phyloP scores from a whole-genome alignment of 768 basidiomycete species.

The Lyophyllum atratum region DNA sequence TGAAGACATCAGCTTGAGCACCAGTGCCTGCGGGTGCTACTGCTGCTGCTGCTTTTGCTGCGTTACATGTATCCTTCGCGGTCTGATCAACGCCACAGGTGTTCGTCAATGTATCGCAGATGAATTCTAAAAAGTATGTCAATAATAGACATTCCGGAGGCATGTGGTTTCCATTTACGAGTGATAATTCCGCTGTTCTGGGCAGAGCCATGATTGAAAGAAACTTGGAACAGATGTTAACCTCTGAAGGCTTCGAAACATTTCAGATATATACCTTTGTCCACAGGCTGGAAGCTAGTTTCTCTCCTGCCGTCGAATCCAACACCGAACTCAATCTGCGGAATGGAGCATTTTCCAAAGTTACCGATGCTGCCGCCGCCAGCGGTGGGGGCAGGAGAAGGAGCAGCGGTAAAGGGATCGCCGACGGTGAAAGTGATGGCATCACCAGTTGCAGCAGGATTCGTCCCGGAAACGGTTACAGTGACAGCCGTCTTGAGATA shows the following conservation, averaged over 20 bases:
- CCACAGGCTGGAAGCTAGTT: conserved; percentile 58
- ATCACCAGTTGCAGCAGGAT: conserved; percentile 26
- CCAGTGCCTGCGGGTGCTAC: conserved; percentile 45
- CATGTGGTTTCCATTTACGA: conserved; percentile 21
- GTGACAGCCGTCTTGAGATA: conserved; percentile 31
- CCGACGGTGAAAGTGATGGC: conserved; percentile 32
- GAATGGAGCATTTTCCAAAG: conserved; percentile 58
- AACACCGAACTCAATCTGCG: conserved; percentile 57
- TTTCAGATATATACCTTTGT: conserved; percentile 35
- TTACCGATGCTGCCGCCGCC: conserved; percentile 30
- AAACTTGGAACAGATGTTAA: conserved; percentile 23
- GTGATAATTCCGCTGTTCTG: conserved; percentile 58
- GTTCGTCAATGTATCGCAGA: conserved; percentile 56
- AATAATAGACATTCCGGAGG: background rate
- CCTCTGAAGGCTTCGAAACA: background rate
- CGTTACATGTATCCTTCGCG: conserved; percentile 51
- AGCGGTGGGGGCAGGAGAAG: conserved; percentile 14
- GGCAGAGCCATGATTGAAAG: conserved; percentile 56
- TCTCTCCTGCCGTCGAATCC: conserved; percentile 62
- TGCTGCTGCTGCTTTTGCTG: conserved; percentile 41
- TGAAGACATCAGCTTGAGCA: conserved; percentile 57
- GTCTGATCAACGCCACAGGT: conserved; percentile 54
- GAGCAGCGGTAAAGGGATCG: conserved; percentile 20
- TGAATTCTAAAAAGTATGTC: conserved; percentile 36
- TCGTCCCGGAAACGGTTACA: conserved; percentile 33